Percentiles rank a stretch among this genome's conserved stretches.
Conservation (phyloP, 164 flowering plant genomes). For the Vitis labrusca region DNA sequence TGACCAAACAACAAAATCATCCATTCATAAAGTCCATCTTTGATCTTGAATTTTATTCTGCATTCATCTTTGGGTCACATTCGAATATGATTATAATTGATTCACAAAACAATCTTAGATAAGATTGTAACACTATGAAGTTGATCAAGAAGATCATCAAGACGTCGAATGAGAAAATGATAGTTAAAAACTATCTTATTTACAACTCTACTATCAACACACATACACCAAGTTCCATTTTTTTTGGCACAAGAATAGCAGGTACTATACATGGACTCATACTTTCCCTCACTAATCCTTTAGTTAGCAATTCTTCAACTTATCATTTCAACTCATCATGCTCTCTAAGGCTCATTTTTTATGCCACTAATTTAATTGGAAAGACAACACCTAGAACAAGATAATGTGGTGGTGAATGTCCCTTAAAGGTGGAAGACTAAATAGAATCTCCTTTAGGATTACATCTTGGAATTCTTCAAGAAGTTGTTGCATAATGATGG, state of each 20-base stretch:
- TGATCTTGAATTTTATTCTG: background rate
- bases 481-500: background rate
- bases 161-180: background rate
- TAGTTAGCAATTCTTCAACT: background rate
- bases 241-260: background rate
- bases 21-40: background rate
- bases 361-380: too few species aligned
- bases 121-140: background rate
- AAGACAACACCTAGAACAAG: too few species aligned
- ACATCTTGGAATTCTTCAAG: background rate
- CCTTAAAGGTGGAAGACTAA: background rate
- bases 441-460: background rate
- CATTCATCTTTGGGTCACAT: background rate
- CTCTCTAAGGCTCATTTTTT: background rate
- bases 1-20: background rate
- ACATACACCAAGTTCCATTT: background rate
- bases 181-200: background rate
- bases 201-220: too few species aligned
- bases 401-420: background rate
- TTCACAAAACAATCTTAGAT: background rate
- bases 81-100: background rate
- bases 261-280: background rate
- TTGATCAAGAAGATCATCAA: background rate
- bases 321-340: background rate
- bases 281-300: background rate